phyloP scores from a whole-genome alignment of 2,329 filamentous ascomycete genomes.

The Xylariaceae sp. region DNA sequence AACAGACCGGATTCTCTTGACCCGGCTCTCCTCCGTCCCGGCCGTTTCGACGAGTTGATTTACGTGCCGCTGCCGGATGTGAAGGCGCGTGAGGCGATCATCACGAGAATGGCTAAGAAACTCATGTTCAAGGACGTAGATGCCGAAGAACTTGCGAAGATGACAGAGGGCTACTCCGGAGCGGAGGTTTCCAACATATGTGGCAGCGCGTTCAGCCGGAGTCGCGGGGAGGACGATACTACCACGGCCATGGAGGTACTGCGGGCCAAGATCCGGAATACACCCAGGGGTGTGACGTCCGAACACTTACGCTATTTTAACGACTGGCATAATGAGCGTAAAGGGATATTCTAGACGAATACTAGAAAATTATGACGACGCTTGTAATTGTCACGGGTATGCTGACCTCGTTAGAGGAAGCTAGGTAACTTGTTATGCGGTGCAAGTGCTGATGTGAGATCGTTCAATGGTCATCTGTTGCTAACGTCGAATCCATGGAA shows the following conservation, averaged over 20 bases:
- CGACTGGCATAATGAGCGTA: constrained; percentile 18
- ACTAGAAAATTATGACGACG: neutral
- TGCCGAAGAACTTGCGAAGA: constrained; percentile 54
- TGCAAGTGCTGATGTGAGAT: neutral
- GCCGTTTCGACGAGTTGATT: constrained; percentile 76
- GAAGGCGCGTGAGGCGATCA: constrained; percentile 68
- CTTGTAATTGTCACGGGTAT: neutral
- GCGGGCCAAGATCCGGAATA: constrained; percentile 15
- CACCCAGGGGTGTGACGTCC: constrained; percentile 14
- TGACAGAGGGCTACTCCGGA: constrained; percentile 74
- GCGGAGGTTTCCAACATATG: constrained; percentile 66
- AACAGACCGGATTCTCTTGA: constrained; percentile 86
- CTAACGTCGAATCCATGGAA: neutral
- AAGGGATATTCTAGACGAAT: constrained; percentile 11
- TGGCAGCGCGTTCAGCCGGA: constrained; percentile 39
- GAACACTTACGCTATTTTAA: constrained; percentile 19
- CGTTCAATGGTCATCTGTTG: neutral
- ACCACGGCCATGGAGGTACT: constrained; percentile 19
- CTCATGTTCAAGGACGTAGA: constrained; percentile 63
- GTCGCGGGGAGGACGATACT: constrained; percentile 6
- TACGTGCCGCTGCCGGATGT: constrained; percentile 79
- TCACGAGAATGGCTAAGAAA: constrained; percentile 60
- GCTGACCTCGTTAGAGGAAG: neutral
- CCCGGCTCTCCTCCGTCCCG: constrained; percentile 76
- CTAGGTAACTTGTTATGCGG: neutral